phyloP scores from a whole-genome alignment of 192 early-diverging fungal species.

The Gryganskiella cystojenkinii region DNA sequence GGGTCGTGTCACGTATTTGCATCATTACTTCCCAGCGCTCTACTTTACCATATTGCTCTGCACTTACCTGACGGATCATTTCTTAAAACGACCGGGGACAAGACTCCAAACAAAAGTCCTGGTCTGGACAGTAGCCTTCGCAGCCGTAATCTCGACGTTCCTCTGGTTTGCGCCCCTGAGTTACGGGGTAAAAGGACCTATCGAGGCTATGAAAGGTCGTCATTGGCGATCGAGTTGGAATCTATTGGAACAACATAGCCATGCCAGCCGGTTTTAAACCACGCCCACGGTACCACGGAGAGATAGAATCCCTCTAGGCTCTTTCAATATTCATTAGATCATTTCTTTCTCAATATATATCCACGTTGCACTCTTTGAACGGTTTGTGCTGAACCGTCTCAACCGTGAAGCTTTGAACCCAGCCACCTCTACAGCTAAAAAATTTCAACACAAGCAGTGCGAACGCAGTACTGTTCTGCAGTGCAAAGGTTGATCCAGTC shows the following conservation, averaged over 20 bases:
- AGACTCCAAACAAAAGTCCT: background rate
- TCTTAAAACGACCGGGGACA: slow-evolving; percentile 31
- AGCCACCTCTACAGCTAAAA: too few relatives aligned
- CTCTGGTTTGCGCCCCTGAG: slow-evolving; percentile 62
- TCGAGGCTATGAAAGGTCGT: slow-evolving; percentile 48
- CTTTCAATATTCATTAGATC: too few relatives aligned
- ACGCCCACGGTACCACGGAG: too few relatives aligned
- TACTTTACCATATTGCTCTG: slow-evolving; percentile 91
- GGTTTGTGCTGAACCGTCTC: too few relatives aligned
- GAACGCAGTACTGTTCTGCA: too few relatives aligned
- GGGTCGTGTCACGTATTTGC: slow-evolving; percentile 94
- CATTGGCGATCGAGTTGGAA: slow-evolving; percentile 32
- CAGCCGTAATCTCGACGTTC: slow-evolving; percentile 37
- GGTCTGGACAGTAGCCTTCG: slow-evolving; percentile 40
- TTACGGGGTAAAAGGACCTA: slow-evolving; percentile 66
- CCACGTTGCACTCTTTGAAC: background rate
- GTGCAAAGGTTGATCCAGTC: too few relatives aligned
- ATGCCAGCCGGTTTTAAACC: background rate
- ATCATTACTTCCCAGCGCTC: slow-evolving; percentile 95
- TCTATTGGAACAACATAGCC: background rate
- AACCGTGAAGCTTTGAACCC: too few relatives aligned
- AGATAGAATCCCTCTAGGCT: too few relatives aligned
- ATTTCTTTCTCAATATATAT: too few relatives aligned
- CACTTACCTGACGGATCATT: slow-evolving; percentile 79
- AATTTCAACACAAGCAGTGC: too few relatives aligned